These are phyloP conservation scores for Pseudoscleropodium purum DNA, from an alignment of 225 moss, liverwort and hornwort genomes.

Conservation along the genomic window DNA sequence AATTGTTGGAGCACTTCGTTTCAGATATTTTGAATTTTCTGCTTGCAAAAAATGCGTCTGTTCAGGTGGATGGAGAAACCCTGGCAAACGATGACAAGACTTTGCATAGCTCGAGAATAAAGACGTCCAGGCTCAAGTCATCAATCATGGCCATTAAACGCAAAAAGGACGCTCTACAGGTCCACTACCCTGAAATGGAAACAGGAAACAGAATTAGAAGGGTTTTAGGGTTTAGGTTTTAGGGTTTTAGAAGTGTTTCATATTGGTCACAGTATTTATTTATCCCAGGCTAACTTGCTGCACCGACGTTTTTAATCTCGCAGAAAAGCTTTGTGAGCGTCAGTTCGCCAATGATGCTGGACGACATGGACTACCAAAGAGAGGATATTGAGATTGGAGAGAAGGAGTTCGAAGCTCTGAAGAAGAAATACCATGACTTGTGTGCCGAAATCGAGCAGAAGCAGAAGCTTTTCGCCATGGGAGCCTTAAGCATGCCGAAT, in stretches of 20 bases:
- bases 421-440: conserved; percentile 34
- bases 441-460: conserved; percentile 3
- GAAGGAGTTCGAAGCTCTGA: conserved; percentile 32
- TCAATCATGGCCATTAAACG: conserved; percentile 40
- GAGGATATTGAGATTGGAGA: conserved; percentile 54
- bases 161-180: conserved; percentile 61
- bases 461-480: not conserved
- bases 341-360: conserved; percentile 45
- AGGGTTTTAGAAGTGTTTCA: not conserved
- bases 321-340: conserved; percentile 73
- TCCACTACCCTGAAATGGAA: not conserved
- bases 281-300: not conserved
- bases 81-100: conserved; percentile 60
- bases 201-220: not conserved
- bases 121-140: conserved; percentile 51
- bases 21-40: not conserved
- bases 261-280: not conserved
- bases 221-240: too few relatives aligned
- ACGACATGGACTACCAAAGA: conserved; percentile 66
- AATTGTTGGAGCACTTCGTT: not conserved
- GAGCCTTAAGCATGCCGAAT: not conserved
- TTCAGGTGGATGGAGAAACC: conserved; percentile 43
- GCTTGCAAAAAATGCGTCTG: not conserved
- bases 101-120: conserved; percentile 52
- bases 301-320: not conserved